phyloP scores from a whole-genome alignment of 1,284 basidiomycete species.

The Ustanciosporium gigantosporum region DNA sequence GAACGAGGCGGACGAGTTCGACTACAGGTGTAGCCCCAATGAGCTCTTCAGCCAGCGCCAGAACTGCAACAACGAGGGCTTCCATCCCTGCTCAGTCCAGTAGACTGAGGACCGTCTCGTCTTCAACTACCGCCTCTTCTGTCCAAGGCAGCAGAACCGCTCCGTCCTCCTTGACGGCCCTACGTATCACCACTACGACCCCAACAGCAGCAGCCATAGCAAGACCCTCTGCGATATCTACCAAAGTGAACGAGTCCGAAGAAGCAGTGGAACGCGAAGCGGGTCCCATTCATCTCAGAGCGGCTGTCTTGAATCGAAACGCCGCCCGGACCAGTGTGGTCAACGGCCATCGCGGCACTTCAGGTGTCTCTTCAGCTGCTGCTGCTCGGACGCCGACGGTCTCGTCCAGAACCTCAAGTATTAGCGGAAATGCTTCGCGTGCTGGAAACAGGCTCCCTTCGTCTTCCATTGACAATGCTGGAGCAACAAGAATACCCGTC shows the following conservation, averaged over 20 bases:
- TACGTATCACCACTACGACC: not conserved
- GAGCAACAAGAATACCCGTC: too few relatives aligned
- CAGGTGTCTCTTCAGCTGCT: too few relatives aligned
- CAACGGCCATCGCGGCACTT: conserved; percentile 33
- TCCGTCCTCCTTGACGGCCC: not conserved
- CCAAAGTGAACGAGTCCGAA: not conserved
- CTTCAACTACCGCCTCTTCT: not conserved
- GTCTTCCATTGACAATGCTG: too few relatives aligned
- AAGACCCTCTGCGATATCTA: too few relatives aligned
- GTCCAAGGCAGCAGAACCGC: not conserved
- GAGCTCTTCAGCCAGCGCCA: not conserved
- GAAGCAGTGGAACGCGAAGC: conserved; percentile 44
- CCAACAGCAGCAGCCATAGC: not conserved
- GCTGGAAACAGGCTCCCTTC: too few relatives aligned
- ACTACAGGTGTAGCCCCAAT: not conserved
- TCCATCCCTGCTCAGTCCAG: conserved; percentile 2
- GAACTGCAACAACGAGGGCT: not conserved
- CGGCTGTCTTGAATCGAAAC: conserved; percentile 52
- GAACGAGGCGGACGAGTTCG: conserved; percentile 7
- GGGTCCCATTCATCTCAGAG: conserved; percentile 47
- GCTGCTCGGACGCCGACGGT: too few relatives aligned
- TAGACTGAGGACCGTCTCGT: conserved; percentile 3
- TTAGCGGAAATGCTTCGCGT: too few relatives aligned
- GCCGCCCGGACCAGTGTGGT: conserved; percentile 39
- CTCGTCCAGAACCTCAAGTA: too few relatives aligned